A percentile compares a stretch with the other conserved stretches of the same genome.
Conservation (phyloP, 23 red algal genomes). For the Gracilaria gracilis region DNA sequence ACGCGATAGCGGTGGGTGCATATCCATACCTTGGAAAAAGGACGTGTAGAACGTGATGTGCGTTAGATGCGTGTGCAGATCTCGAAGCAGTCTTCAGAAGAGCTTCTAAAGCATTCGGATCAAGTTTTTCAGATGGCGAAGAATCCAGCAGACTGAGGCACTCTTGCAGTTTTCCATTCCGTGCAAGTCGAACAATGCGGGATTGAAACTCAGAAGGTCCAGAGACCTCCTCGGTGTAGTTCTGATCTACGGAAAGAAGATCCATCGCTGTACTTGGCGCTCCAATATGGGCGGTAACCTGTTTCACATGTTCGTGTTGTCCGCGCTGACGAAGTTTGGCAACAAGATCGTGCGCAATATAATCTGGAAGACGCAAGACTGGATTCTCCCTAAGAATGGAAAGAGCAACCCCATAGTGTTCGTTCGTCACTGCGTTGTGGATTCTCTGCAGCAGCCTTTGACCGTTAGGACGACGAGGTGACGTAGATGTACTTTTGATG, state of each 20-base stretch:
- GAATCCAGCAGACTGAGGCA: conserved; percentile 10
- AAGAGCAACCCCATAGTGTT: conserved; percentile 44
- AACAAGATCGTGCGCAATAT: conserved; percentile 34
- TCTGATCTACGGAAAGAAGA: conserved; percentile 13
- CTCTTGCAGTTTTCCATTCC: conserved; percentile 12
- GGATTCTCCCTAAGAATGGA: conserved; percentile 49
- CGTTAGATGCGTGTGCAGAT: conserved; percentile 17
- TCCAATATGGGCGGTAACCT: neutral
- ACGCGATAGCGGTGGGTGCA: conserved; percentile 1
- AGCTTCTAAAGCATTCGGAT: neutral
- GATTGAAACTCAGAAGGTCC: conserved; percentile 28
- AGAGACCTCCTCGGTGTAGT: neutral
- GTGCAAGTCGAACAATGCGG: neutral
- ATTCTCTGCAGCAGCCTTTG: conserved; percentile 23
- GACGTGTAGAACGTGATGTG: conserved; percentile 23
- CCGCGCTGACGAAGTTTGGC: conserved; percentile 42
- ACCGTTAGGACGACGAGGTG: conserved; percentile 20
- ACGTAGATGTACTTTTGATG: neutral
- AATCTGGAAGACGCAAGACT: conserved; percentile 35
- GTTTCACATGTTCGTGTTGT: conserved; percentile 11
- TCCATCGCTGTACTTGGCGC: neutral
- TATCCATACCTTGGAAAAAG: conserved; percentile 38
- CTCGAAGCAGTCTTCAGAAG: conserved; percentile 13
- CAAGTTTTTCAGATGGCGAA: conserved; percentile 13
- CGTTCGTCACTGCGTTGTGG: conserved; percentile 38